These are phyloP conservation scores for Apiotrichum porosum DNA, from an alignment of 1,284 basidiomycete genomes.

Conservation along the genomic window DNA sequence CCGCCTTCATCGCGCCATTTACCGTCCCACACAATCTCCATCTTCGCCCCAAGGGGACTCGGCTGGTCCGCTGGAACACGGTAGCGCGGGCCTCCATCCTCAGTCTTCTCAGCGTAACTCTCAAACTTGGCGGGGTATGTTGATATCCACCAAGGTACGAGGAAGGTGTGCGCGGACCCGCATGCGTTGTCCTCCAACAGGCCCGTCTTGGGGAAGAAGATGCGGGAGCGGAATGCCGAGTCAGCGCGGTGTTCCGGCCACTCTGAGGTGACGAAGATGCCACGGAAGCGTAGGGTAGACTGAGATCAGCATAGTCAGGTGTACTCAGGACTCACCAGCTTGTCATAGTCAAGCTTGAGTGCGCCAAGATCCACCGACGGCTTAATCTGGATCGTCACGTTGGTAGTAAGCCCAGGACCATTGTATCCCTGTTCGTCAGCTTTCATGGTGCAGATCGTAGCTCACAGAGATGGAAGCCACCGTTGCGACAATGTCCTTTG, in stretches of 20 bases:
- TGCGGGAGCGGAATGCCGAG: conserved; percentile 1
- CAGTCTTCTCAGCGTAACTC: not conserved
- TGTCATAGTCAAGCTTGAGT: not conserved
- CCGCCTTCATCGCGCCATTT: not conserved
- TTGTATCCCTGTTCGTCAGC: not conserved
- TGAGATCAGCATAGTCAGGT: not conserved
- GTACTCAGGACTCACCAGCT: not conserved
- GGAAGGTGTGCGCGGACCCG: conserved; percentile 1
- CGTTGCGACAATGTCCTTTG: not conserved
- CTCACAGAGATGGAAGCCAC: not conserved
- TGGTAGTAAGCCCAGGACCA: not conserved
- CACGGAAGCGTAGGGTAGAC: not conserved
- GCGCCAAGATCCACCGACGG: not conserved
- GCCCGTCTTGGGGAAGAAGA: not conserved
- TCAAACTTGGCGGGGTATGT: not conserved
- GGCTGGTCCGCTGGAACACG: not conserved
- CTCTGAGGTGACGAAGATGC: not conserved
- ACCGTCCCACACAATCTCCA: not conserved
- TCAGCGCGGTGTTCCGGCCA: not conserved
- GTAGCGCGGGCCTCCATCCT: not conserved
- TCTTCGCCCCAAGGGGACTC: not conserved
- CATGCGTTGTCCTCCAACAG: not conserved
- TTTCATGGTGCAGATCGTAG: not conserved
- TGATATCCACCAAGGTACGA: not conserved
- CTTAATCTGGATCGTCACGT: not conserved